Conservation (phyloP, 1,139 yeast species). For the Arxiozyma slooffiae region DNA sequence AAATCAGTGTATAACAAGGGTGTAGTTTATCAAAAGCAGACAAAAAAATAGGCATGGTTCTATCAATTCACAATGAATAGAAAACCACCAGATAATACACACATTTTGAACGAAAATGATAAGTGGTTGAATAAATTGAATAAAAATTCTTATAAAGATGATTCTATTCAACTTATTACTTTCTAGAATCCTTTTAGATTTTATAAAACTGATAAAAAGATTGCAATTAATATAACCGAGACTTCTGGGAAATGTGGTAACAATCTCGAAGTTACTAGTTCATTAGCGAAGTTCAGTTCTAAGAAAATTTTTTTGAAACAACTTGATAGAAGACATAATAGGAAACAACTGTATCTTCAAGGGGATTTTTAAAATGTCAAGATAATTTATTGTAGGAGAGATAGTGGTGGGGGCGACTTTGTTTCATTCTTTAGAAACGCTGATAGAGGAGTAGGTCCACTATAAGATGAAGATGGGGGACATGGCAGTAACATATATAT, state of each 20-base stretch:
- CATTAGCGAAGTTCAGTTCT: conserved; percentile 34
- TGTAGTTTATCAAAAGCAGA: background rate
- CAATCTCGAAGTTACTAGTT: conserved; percentile 9
- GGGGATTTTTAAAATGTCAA: conserved; percentile 49
- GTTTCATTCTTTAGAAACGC: conserved; percentile 83
- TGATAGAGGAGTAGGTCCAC: conserved; percentile 78
- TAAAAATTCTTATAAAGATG: background rate
- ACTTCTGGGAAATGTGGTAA: conserved; percentile 13
- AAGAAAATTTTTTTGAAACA: conserved; percentile 26
- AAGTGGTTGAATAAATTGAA: conserved; percentile 35
- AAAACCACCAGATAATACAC: conserved; percentile 38
- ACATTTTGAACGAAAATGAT: conserved; percentile 38
- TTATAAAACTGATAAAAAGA: background rate
- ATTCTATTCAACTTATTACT: background rate
- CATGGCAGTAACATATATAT: conserved; percentile 80
- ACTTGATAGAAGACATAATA: conserved; percentile 23
- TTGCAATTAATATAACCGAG: background rate
- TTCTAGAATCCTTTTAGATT: background rate
- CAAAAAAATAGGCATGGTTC: background rate
- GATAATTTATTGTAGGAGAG: conserved; percentile 59
- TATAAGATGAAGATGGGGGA: conserved; percentile 98
- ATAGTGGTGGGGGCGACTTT: conserved; percentile 82
- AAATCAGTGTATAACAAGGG: background rate
- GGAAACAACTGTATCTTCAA: conserved; percentile 32
- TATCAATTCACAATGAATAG: background rate